Evolutionary conservation across 306 rosid species (phyloP).

Genomic region (Crotalaria pallida): DNA sequence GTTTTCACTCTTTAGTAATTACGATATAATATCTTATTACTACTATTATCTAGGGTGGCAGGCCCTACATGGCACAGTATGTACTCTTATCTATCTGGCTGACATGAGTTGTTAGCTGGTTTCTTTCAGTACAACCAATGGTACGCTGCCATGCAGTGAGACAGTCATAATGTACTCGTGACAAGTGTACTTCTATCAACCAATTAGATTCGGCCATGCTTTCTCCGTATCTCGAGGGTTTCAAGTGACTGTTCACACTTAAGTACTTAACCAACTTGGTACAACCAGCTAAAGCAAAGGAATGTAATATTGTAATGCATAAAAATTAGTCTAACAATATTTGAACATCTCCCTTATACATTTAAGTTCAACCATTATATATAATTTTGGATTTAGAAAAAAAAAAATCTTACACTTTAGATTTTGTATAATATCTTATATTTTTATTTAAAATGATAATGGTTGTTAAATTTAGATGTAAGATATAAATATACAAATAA

Average conservation of each 20-base stretch:
- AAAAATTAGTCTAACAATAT: neutral
- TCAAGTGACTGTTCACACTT: neutral
- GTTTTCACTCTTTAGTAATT: too few species aligned
- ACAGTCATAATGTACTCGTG: neutral
- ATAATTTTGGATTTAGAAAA: too few species aligned
- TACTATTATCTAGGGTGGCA: neutral
- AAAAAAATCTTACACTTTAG: too few species aligned
- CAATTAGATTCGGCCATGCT: neutral
- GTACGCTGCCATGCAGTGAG: slow-evolving; percentile 2
- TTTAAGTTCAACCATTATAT: too few species aligned
- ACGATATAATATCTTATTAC: too few species aligned
- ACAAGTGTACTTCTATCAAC: neutral
- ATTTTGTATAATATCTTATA: too few species aligned
- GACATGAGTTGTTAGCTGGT: neutral
- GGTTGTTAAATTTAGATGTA: too few species aligned
- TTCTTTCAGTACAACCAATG: slow-evolving; percentile 16
- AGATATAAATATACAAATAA: too few species aligned
- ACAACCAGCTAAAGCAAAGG: too few species aligned
- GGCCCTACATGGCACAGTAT: neutral
- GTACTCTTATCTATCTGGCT: neutral
- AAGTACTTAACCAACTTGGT: too few species aligned
- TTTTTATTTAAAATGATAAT: too few species aligned
- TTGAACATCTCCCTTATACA: too few species aligned
- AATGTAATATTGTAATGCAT: neutral
- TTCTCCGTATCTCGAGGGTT: neutral